Evolutionary conservation across 345 rosid species (phyloP).

Genomic region (Lumnitzera littorea): DNA sequence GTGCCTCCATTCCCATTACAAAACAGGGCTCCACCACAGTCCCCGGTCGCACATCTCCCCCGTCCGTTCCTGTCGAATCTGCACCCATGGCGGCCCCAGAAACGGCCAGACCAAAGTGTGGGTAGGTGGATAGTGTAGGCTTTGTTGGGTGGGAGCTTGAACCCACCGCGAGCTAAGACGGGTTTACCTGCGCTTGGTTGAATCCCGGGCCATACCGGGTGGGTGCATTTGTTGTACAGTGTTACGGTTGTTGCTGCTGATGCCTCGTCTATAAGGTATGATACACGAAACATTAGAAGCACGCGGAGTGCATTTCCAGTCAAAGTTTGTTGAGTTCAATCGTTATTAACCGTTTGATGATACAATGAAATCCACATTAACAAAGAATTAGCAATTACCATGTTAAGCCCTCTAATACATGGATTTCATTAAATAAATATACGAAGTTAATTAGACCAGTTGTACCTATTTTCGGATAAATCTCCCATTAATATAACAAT

Average conservation of each 20-base stretch:
- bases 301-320: not conserved
- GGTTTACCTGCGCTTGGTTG: slow-evolving; percentile 85
- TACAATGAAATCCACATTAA: too few species aligned
- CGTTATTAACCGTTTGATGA: too few species aligned
- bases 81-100: slow-evolving; percentile 97
- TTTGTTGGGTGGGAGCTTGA: slow-evolving; percentile 59
- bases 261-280: slow-evolving; percentile 12
- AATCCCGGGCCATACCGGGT: slow-evolving; percentile 96
- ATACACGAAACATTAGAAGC: not conserved
- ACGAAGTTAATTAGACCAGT: too few species aligned
- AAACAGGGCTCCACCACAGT: slow-evolving; percentile 72
- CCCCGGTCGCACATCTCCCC: slow-evolving; percentile 83
- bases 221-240: slow-evolving; percentile 62
- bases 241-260: slow-evolving; percentile 61
- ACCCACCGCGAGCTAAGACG: slow-evolving; percentile 70
- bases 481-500: too few species aligned
- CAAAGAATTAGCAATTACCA: too few species aligned
- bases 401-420: too few species aligned
- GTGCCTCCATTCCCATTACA: slow-evolving; percentile 84
- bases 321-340: not conserved
- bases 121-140: slow-evolving; percentile 59
- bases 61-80: slow-evolving; percentile 58
- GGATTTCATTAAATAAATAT: too few species aligned
- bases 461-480: too few species aligned
- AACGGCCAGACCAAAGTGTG: slow-evolving; percentile 87